Base-by-base conservation (phyloP, 1,284 basidiomycete species). In the Xanthoconium separans region DNA sequence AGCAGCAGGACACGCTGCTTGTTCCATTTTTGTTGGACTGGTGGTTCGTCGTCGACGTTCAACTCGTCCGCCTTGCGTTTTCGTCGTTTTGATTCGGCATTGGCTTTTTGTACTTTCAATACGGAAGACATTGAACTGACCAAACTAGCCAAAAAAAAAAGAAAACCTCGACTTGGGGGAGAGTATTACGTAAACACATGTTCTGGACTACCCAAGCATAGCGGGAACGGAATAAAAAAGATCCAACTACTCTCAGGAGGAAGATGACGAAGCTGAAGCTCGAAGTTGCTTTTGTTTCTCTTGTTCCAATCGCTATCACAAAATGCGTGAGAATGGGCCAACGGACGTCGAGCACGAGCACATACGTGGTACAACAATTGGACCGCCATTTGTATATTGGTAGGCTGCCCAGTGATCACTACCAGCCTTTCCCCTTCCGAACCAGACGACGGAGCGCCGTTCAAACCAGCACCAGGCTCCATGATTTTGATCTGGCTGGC, bases 401-500 rank as follows among this genome's bases (percentile, higher is more conserved):
- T 79, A 3, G 95, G 94, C 63, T 91, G 89, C 9, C 97, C 97
- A 13, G 94, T 96, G 64, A 97, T 97, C 47, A 93, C 94, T 9
- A 98, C 94, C 65, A 98, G 73, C 61, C 95, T 77, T 73, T 98
- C 95, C 52, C 90, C 85, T 65, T 91, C 89, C 34, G 83, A 81
- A 22, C 85, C 87, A 6, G 87, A 81, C 3, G 83, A 79, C 53
- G 86, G 76, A 16, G 75, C 83, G 20, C 85, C 87, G 55, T 83
- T 85, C 65, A 82, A 72, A 13, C 82, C 82, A n/a, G 90, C 91
- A 44, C 93, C 93, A 27, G 96, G 95, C 67, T 99, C 97, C 87
- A 98, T 98, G 55, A 99, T 98, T 74, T 98, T 95, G 74, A 99
- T 98, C 66, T 96, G 90, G 70, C 93, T 95, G 20, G 86, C 91